Evolutionary conservation across 768 basidiomycete genomes (phyloP).

Genomic region (Termitomyces sp.): DNA sequence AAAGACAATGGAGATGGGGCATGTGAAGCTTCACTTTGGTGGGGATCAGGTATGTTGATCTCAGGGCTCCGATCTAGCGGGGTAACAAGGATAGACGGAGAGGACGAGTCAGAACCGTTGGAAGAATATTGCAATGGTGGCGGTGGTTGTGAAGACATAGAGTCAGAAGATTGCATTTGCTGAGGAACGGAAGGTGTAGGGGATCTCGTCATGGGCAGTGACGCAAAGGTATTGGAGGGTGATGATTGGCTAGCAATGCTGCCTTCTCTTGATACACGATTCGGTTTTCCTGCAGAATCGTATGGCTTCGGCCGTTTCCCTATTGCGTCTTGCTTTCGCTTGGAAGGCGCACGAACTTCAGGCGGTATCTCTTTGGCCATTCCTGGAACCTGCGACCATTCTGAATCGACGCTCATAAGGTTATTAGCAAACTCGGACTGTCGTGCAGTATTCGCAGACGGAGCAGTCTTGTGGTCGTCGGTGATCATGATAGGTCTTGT

Average conservation of each 20-base stretch:
- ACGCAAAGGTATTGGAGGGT: conserved; percentile 41
- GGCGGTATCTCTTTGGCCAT: conserved; percentile 26
- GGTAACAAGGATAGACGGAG: conserved; percentile 42
- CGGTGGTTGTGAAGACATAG: conserved; percentile 25
- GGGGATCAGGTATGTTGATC: conserved; percentile 34
- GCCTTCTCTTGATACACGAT: conserved; percentile 46
- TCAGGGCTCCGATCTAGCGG: conserved; percentile 41
- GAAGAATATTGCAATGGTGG: conserved; percentile 35
- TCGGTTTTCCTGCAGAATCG: conserved; percentile 48
- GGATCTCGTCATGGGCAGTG: conserved; percentile 41
- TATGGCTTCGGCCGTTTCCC: conserved; percentile 75
- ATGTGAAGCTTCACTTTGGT: conserved; percentile 22
- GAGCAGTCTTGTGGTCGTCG: conserved; percentile 93
- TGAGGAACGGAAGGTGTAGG: conserved; percentile 39
- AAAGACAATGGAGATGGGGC: conserved; percentile 26
- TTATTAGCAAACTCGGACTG: conserved; percentile 29
- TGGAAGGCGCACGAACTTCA: conserved; percentile 41
- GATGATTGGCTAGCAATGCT: conserved; percentile 52
- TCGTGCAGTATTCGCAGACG: conserved; percentile 26
- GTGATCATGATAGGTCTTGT: conserved; percentile 97
- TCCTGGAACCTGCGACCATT: conserved; percentile 44
- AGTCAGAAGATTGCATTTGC: conserved; percentile 27
- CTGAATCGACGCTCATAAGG: conserved; percentile 38
- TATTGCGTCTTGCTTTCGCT: conserved; percentile 45
- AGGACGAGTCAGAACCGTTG: conserved; percentile 44